phyloP scores from a whole-genome alignment of 2,329 filamentous ascomycete species.

The Emydomyces testavorans region DNA sequence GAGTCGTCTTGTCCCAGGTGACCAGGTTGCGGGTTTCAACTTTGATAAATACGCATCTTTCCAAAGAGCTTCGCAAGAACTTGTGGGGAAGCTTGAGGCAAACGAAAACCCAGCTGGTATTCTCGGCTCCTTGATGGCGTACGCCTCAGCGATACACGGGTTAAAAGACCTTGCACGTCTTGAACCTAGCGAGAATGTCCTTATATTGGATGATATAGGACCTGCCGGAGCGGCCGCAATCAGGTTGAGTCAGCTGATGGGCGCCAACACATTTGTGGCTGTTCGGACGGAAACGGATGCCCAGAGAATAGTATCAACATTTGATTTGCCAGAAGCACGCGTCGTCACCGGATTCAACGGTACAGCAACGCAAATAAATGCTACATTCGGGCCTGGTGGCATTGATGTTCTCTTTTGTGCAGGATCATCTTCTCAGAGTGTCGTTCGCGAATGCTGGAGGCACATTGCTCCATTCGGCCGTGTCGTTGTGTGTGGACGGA shows the following conservation, averaged over 20 bases:
- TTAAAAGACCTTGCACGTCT: constrained; percentile 14
- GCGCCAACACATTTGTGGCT: constrained; percentile 16
- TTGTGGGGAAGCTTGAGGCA: constrained; percentile 14
- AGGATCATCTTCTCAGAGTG: background rate
- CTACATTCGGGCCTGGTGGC: background rate
- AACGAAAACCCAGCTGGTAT: constrained; percentile 10
- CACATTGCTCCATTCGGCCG: background rate
- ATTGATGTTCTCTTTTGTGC: constrained; percentile 5
- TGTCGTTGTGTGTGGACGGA: background rate
- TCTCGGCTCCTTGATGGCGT: constrained; percentile 14
- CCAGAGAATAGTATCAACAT: background rate
- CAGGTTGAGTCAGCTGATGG: constrained; percentile 12
- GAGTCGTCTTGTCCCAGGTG: constrained; percentile 5
- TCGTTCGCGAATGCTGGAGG: background rate
- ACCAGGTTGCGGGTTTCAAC: constrained; percentile 6
- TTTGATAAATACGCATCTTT: constrained; percentile 8
- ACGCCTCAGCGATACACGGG: constrained; percentile 8
- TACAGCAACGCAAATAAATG: background rate
- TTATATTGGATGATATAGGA: constrained; percentile 17
- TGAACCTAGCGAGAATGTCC: constrained; percentile 14
- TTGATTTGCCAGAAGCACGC: background rate
- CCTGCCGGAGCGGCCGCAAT: constrained; percentile 18
- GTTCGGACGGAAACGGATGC: constrained; percentile 9
- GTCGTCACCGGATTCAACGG: background rate
- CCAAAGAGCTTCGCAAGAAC: constrained; percentile 11